These are phyloP conservation scores for Rhodotorula graminis DNA, from an alignment of 768 basidiomycete species.

Conservation along the genomic window DNA sequence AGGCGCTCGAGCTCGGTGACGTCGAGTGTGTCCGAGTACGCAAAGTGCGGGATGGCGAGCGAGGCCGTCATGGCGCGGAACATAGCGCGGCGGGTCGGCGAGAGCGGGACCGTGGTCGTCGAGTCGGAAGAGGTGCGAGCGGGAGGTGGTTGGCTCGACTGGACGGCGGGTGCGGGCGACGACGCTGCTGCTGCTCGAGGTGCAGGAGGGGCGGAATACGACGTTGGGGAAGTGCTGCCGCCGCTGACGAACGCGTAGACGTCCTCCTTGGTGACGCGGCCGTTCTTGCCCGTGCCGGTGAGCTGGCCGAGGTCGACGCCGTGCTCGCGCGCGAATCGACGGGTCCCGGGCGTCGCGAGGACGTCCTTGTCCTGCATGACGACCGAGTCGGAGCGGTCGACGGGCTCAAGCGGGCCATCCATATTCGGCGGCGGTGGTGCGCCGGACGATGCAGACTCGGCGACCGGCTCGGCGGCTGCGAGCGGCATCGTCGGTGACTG, in stretches of 20 bases:
- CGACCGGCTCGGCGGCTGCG: no score
- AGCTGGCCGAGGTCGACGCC: slow-evolving; percentile 60
- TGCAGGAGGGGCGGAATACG: not conserved
- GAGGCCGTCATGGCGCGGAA: slow-evolving; percentile 78
- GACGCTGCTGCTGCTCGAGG: not conserved
- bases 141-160: not conserved
- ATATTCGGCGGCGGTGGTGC: not conserved
- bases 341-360: slow-evolving; percentile 70
- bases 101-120: slow-evolving; percentile 48
- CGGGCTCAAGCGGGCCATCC: not conserved
- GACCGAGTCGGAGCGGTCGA: not conserved
- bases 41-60: slow-evolving; percentile 79
- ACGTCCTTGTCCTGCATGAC: slow-evolving; percentile 45
- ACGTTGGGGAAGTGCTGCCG: not conserved
- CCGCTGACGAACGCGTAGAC: slow-evolving; percentile 45
- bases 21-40: slow-evolving; percentile 48
- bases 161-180: not conserved
- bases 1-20: slow-evolving; percentile 37
- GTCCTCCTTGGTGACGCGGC: slow-evolving; percentile 69
- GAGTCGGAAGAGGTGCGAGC: not conserved
- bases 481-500: not conserved
- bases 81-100: slow-evolving; percentile 74
- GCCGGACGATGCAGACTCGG: slow-evolving; percentile 7
- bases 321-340: slow-evolving; percentile 66
- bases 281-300: slow-evolving; percentile 68